Percentiles rank a stretch among this genome's conserved stretches.
phyloP scores from a whole-genome alignment of 2,329 filamentous ascomycete species.

The Diaporthe amygdali region DNA sequence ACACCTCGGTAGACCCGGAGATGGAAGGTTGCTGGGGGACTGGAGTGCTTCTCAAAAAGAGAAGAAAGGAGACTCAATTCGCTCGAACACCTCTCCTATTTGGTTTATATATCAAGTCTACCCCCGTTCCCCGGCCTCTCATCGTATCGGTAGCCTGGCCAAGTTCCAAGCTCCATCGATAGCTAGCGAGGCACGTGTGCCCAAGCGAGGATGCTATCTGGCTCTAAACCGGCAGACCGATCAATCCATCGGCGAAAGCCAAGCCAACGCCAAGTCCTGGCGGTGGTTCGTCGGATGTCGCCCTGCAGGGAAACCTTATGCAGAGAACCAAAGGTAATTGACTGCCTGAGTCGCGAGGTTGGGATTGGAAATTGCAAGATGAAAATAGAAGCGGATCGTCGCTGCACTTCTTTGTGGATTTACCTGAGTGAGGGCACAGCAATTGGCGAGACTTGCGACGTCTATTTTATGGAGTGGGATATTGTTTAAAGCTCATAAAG shows the following conservation, averaged over 20 bases:
- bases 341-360: not conserved
- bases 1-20: not conserved
- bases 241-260: not conserved
- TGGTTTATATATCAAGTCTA: not conserved
- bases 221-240: not conserved
- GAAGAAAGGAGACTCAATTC: not conserved
- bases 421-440: too few species aligned
- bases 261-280: slow-evolving; percentile 4
- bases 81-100: not conserved
- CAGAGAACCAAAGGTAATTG: not conserved
- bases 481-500: too few species aligned
- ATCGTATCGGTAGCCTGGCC: not conserved
- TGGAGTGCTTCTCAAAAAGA: not conserved
- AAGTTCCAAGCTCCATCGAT: not conserved
- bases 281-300: slow-evolving; percentile 4
- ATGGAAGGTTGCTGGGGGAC: not conserved
- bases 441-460: not conserved
- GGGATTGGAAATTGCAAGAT: not conserved
- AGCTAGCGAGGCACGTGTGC: slow-evolving; percentile 12
- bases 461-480: too few species aligned
- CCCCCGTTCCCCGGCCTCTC: not conserved
- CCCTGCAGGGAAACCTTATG: not conserved
- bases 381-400: not conserved
- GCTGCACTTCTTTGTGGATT: not conserved
- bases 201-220: not conserved